Evolutionary conservation across 768 basidiomycete species (phyloP).

Genomic region (Termitomyces sp.): DNA sequence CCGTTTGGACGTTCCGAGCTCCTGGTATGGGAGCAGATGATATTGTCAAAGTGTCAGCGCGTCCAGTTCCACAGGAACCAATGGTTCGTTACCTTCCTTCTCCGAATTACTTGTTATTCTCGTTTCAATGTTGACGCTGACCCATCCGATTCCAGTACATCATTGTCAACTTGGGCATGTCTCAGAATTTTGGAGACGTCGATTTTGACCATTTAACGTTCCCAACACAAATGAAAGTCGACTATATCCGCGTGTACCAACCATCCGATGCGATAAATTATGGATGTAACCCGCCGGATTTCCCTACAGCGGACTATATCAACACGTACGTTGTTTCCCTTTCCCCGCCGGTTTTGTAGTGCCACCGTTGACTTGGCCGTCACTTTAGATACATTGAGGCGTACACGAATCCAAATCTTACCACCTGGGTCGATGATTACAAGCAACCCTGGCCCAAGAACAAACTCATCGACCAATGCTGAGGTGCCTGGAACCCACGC

Average conservation of each 20-base stretch:
- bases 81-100: slow-evolving; percentile 50
- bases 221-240: slow-evolving; percentile 51
- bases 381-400: slow-evolving; percentile 51
- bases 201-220: slow-evolving; percentile 68
- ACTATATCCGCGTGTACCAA: slow-evolving; percentile 72
- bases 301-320: slow-evolving; percentile 75
- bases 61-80: slow-evolving; percentile 79
- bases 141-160: slow-evolving; percentile 51
- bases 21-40: slow-evolving; percentile 65
- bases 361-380: neutral
- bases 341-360: neutral
- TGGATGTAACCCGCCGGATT: slow-evolving; percentile 65
- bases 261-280: slow-evolving; percentile 56
- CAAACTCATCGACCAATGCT: slow-evolving; percentile 38
- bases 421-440: slow-evolving; percentile 49
- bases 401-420: slow-evolving; percentile 66
- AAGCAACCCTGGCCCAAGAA: slow-evolving; percentile 62
- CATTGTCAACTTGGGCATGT: slow-evolving; percentile 81
- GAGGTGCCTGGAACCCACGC: slow-evolving; percentile 9
- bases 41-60: slow-evolving; percentile 52
- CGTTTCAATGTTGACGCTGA: no score
- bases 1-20: slow-evolving; percentile 73
- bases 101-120: neutral
- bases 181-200: slow-evolving; percentile 69
- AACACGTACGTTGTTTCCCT: slow-evolving; percentile 36